A percentile compares a stretch with the other conserved stretches of the same genome.
Evolutionary conservation across 2,329 filamentous ascomycete genomes (phyloP).

Genomic region (Cercospora canescens): DNA sequence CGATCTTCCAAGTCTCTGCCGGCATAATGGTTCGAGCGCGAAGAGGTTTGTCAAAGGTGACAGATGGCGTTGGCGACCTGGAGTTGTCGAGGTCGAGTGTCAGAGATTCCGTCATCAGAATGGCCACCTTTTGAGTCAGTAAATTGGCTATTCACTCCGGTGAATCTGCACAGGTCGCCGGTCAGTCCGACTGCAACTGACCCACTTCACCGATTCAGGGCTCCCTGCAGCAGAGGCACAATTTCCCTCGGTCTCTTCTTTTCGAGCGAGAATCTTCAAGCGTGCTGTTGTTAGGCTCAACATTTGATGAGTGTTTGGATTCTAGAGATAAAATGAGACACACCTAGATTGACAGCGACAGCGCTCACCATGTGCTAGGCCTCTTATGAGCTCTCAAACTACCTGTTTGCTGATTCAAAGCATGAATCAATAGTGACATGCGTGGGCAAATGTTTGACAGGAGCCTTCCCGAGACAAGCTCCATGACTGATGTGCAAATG

Average conservation of each 20-base stretch:
- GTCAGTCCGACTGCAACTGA: no score
- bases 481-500: no score
- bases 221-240: neutral
- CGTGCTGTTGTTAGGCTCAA: neutral
- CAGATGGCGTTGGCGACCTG: neutral
- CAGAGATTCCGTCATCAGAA: neutral
- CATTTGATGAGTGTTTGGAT: no score
- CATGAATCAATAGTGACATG: no score
- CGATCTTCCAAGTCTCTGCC: neutral
- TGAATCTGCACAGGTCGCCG: neutral
- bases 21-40: neutral
- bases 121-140: neutral
- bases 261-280: neutral
- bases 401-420: no score
- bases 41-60: no score
- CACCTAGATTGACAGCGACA: no score
- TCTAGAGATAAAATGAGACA: no score
- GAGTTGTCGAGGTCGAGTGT: neutral
- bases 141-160: neutral
- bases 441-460: no score
- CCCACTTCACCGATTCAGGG: neutral
- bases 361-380: no score
- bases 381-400: no score
- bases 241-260: neutral
- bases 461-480: no score